These are phyloP conservation scores for Dichotomocladium elegans DNA, from an alignment of 371 early-diverging fungal genomes.

Conservation along the genomic window DNA sequence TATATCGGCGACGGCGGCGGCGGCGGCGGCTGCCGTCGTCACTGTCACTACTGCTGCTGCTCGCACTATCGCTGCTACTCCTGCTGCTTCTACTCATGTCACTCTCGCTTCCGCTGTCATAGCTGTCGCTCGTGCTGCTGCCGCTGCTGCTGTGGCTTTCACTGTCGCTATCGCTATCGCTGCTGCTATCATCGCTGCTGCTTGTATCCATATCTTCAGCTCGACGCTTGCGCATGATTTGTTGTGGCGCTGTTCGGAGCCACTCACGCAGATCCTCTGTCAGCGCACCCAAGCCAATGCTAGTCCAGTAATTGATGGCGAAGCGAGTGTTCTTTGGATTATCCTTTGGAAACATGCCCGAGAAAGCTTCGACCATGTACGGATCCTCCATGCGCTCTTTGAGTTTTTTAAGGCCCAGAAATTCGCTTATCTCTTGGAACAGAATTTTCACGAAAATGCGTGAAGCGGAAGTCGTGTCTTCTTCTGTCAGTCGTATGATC, in stretches of 20 bases:
- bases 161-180: conserved; percentile 14
- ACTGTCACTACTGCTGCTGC: neutral
- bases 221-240: conserved; percentile 44
- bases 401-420: conserved; percentile 78
- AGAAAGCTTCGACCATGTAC: conserved; percentile 56
- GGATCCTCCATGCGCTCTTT: conserved; percentile 75
- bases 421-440: conserved; percentile 87
- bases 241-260: conserved; percentile 61
- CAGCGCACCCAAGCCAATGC: conserved; percentile 89
- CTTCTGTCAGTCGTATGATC: conserved; percentile 82
- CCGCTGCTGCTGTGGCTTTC: conserved; percentile 8
- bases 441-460: conserved; percentile 96
- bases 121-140: conserved; percentile 15
- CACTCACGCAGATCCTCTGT: conserved; percentile 92
- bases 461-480: conserved; percentile 91
- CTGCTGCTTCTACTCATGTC: conserved; percentile 1
- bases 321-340: conserved; percentile 88
- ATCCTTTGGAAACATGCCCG: conserved; percentile 90
- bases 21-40: neutral
- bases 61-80: conserved; percentile 10
- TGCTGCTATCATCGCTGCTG: conserved; percentile 16
- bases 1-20: no score
- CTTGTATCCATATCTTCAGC: conserved; percentile 17
- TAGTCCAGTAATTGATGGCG: conserved; percentile 97
- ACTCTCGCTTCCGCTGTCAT: conserved; percentile 8